Evolutionary conservation across 345 rosid genomes (phyloP).

Genomic region (Arabidopsis arenosa): DNA sequence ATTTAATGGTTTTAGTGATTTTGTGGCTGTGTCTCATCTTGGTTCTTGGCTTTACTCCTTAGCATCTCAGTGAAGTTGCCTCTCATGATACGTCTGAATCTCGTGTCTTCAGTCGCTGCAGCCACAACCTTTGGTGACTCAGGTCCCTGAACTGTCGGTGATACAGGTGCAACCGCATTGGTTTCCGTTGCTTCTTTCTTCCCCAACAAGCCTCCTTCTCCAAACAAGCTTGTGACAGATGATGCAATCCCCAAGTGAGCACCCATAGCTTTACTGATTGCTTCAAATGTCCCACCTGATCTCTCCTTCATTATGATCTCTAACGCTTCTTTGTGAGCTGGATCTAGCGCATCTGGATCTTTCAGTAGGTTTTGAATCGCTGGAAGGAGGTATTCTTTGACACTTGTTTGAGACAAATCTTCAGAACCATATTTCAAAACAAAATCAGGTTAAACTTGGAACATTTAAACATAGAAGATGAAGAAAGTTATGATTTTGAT

Average conservation of each 20-base stretch:
- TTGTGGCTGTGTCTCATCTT: conserved; percentile 57
- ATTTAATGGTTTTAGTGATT: conserved; percentile 26
- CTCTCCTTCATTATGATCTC: conserved; percentile 93
- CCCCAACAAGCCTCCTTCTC: conserved; percentile 81
- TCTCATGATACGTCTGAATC: conserved; percentile 93
- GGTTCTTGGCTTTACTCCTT: conserved; percentile 66
- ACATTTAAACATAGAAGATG: conserved; percentile 13
- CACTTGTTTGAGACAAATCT: conserved; percentile 76
- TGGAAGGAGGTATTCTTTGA: conserved; percentile 79
- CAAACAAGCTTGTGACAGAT: conserved; percentile 86
- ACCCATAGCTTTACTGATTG: conserved; percentile 91
- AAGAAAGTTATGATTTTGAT: conserved; percentile 35
- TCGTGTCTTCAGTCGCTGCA: conserved; percentile 69
- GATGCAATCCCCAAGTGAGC: conserved; percentile 92
- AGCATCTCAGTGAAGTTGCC: conserved; percentile 92
- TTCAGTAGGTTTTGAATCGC: conserved; percentile 81
- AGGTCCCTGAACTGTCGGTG: conserved; percentile 47
- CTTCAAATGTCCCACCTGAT: conserved; percentile 82
- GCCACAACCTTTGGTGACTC: conserved; percentile 56
- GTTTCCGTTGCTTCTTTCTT: conserved; percentile 72
- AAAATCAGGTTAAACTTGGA: conserved; percentile 12
- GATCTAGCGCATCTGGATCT: conserved; percentile 87
- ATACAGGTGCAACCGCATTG: conserved; percentile 33
- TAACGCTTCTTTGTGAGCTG: conserved; percentile 95
- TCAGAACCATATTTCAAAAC: conserved; percentile 37